Evolutionary conservation across 2,329 filamentous ascomycete genomes (phyloP).

Genomic region (Apiospora marii): DNA sequence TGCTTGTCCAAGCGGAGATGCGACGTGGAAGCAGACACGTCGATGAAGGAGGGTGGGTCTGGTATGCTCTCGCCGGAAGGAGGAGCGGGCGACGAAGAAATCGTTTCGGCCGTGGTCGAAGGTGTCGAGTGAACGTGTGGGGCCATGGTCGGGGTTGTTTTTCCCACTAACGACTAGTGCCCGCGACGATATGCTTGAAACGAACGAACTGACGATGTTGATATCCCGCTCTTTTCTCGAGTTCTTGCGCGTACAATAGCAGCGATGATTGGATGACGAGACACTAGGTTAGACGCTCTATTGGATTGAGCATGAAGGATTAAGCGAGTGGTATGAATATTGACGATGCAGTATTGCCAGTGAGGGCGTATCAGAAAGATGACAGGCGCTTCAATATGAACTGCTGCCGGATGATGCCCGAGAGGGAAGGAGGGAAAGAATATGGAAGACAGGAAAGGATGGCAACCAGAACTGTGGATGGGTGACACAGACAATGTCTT

Average conservation of each 20-base stretch:
- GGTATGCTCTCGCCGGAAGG: background rate
- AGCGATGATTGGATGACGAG: background rate
- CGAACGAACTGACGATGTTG: background rate
- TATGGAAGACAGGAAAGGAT: background rate
- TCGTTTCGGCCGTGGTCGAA: background rate
- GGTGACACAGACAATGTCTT: background rate
- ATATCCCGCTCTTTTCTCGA: background rate
- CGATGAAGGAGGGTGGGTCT: background rate
- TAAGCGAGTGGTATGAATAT: background rate
- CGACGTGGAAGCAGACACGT: background rate
- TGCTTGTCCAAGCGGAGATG: background rate
- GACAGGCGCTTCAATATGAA: background rate
- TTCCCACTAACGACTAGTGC: constrained; percentile 8
- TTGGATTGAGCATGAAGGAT: background rate
- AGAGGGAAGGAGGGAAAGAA: background rate
- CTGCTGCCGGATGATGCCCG: background rate
- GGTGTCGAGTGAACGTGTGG: constrained; percentile 5
- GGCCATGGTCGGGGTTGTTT: constrained; percentile 4
- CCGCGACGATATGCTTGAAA: background rate
- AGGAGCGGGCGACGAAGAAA: background rate
- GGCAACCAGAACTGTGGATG: background rate
- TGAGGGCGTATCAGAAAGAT: background rate
- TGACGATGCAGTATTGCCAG: background rate
- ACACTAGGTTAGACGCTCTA: background rate
- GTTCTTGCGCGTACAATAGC: background rate